These are phyloP conservation scores for Malus hybrid DNA, from an alignment of 331 rosid genomes.

Conservation along the genomic window DNA sequence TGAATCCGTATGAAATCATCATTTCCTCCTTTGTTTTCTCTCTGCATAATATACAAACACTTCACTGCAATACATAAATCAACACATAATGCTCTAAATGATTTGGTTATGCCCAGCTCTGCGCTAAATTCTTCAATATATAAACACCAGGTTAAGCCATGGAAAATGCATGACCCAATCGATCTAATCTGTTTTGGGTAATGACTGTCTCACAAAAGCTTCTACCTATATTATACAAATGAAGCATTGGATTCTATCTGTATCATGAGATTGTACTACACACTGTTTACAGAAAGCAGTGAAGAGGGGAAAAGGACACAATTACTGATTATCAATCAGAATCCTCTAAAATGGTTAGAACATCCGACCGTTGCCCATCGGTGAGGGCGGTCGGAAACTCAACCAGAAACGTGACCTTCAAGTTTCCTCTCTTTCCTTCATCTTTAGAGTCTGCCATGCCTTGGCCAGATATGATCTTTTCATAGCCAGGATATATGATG, in stretches of 20 bases:
- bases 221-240: conserved; percentile 6
- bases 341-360: conserved; percentile 38
- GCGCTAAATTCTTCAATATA: background rate
- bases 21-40: too few relatives aligned
- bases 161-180: too few relatives aligned
- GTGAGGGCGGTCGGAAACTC: conserved; percentile 57
- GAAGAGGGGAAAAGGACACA: background rate
- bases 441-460: conserved; percentile 60
- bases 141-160: background rate
- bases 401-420: conserved; percentile 52
- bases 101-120: background rate
- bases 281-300: background rate
- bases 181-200: too few relatives aligned
- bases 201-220: background rate
- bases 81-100: background rate
- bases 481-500: conserved; percentile 50
- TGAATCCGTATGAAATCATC: too few relatives aligned
- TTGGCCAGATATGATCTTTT: conserved; percentile 40
- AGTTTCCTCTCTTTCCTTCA: conserved; percentile 46
- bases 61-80: too few relatives aligned
- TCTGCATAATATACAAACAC: too few relatives aligned
- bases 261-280: background rate
- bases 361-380: conserved; percentile 43
- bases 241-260: background rate
- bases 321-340: conserved; percentile 4